These are phyloP conservation scores for Arxiozyma telluris DNA, from an alignment of 1,139 yeast genomes.

Conservation along the genomic window DNA sequence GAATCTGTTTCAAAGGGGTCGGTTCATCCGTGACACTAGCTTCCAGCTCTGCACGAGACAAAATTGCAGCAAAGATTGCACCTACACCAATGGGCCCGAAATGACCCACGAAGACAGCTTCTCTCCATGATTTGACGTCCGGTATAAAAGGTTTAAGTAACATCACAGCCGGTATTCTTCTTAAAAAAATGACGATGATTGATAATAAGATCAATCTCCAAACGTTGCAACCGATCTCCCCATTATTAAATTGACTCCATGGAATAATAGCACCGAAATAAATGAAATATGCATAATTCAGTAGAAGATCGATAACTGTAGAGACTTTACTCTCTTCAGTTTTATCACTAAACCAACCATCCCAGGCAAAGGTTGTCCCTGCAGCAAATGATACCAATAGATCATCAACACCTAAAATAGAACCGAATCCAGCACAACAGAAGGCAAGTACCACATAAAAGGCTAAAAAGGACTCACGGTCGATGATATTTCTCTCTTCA, in stretches of 20 bases:
- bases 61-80: slow-evolving; percentile 81
- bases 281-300: slow-evolving; percentile 82
- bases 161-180: slow-evolving; percentile 84
- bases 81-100: slow-evolving; percentile 99
- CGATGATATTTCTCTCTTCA: slow-evolving; percentile 66
- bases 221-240: slow-evolving; percentile 56
- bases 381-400: slow-evolving; percentile 89
- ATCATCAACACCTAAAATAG: slow-evolving; percentile 88
- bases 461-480: slow-evolving; percentile 88
- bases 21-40: slow-evolving; percentile 41
- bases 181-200: slow-evolving; percentile 67
- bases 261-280: slow-evolving; percentile 94
- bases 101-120: slow-evolving; percentile 91
- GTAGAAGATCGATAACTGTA: slow-evolving; percentile 76
- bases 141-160: slow-evolving; percentile 77
- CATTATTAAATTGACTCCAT: slow-evolving; percentile 74
- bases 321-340: slow-evolving; percentile 92
- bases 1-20: slow-evolving; percentile 52
- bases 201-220: slow-evolving; percentile 85
- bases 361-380: slow-evolving; percentile 95
- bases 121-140: slow-evolving; percentile 89
- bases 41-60: slow-evolving; percentile 76
- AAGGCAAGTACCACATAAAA: slow-evolving; percentile 80
- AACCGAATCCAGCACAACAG: slow-evolving; percentile 87
- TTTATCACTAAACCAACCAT: slow-evolving; percentile 80